phyloP scores from a whole-genome alignment of 345 rosid species.

The Ricinus communis region DNA sequence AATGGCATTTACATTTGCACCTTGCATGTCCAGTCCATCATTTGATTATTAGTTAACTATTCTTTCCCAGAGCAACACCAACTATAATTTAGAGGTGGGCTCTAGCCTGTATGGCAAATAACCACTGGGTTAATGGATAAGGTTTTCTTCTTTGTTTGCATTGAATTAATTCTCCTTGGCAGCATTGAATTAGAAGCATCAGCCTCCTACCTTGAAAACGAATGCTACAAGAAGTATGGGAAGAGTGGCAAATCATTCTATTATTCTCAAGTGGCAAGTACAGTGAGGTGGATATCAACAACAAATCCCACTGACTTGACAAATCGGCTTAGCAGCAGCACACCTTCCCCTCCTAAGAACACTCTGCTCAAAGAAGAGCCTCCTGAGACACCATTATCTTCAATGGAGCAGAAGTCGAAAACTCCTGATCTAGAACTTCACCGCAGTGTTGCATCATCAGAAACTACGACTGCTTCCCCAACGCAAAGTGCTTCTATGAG shows the following conservation, averaged over 20 bases:
- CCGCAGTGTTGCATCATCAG: slow-evolving; percentile 12
- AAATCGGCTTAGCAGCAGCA: slow-evolving; percentile 18
- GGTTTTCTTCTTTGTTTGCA: not conserved
- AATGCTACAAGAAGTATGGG: slow-evolving; percentile 75
- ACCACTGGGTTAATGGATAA: no score
- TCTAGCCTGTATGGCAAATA: no score
- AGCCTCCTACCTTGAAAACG: slow-evolving; percentile 64
- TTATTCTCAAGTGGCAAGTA: slow-evolving; percentile 79
- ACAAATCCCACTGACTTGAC: slow-evolving; percentile 34
- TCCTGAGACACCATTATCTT: slow-evolving; percentile 17
- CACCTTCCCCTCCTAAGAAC: slow-evolving; percentile 23
- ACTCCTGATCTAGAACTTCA: slow-evolving; percentile 13
- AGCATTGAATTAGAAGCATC: slow-evolving; percentile 56
- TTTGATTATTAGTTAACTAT: not conserved
- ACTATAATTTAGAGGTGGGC: no score
- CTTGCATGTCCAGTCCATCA: not conserved
- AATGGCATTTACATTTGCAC: not conserved
- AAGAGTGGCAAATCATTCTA: slow-evolving; percentile 84
- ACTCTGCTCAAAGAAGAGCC: slow-evolving; percentile 18
- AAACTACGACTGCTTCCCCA: slow-evolving; percentile 18
- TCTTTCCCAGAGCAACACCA: no score
- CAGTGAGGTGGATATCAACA: slow-evolving; percentile 72
- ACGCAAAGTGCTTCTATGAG: slow-evolving; percentile 21
- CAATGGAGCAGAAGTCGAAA: slow-evolving; percentile 21
- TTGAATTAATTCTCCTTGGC: slow-evolving; percentile 30